Evolutionary conservation across 2,329 filamentous ascomycete species (phyloP).

Genomic region (Sarocladium brachiariae): DNA sequence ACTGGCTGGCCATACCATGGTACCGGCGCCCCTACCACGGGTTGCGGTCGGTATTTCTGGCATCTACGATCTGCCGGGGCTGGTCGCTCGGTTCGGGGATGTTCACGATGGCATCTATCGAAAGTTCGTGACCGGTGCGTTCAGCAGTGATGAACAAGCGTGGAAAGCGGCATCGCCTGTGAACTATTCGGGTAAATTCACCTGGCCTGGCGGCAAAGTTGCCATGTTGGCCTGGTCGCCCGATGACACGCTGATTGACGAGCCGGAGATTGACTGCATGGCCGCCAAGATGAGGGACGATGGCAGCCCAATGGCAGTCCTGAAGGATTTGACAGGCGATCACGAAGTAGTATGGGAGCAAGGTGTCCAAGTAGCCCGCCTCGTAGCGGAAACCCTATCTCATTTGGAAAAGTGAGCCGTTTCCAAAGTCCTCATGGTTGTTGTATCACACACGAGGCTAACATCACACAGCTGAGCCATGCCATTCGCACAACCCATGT

Average conservation of each 20-base stretch:
- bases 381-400: slow-evolving; percentile 27
- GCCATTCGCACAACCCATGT: slow-evolving; percentile 9
- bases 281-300: slow-evolving; percentile 34
- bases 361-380: slow-evolving; percentile 47
- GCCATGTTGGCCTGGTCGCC: slow-evolving; percentile 38
- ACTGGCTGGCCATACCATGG: slow-evolving; percentile 20
- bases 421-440: neutral
- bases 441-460: neutral
- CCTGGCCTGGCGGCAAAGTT: slow-evolving; percentile 27
- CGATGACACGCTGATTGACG: slow-evolving; percentile 44
- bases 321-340: slow-evolving; percentile 42
- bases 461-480: neutral
- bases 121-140: slow-evolving; percentile 52
- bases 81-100: slow-evolving; percentile 33
- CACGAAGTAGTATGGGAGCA: slow-evolving; percentile 61
- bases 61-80: slow-evolving; percentile 56
- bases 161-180: slow-evolving; percentile 55
- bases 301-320: slow-evolving; percentile 24
- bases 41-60: slow-evolving; percentile 57
- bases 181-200: slow-evolving; percentile 34
- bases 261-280: slow-evolving; percentile 54
- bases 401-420: neutral
- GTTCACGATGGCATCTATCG: slow-evolving; percentile 40
- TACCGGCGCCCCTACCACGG: slow-evolving; percentile 30
- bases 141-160: slow-evolving; percentile 41